Percentiles rank a stretch among this genome's conserved stretches.
These are phyloP conservation scores for Aspergillus melleus DNA, from an alignment of 2,329 filamentous ascomycete species.

Conservation along the genomic window DNA sequence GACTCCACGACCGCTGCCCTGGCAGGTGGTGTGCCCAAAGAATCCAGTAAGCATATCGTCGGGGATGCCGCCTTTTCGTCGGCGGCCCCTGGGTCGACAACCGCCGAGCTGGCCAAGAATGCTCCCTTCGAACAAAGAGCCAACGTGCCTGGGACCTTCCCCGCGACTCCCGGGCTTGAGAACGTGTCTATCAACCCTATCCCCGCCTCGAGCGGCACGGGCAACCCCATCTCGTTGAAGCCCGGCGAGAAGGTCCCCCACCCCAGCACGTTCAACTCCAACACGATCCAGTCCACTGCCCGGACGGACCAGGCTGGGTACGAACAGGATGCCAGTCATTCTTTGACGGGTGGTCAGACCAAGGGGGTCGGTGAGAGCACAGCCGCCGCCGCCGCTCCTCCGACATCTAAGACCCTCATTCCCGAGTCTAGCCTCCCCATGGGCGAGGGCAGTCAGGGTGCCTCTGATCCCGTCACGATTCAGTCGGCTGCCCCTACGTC, in stretches of 20 bases:
- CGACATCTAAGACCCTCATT: conserved; percentile 65
- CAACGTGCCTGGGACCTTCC: conserved; percentile 65
- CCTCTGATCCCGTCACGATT: conserved; percentile 54
- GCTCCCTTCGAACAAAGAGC: conserved; percentile 61
- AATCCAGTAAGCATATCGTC: conserved; percentile 23
- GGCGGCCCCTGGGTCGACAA: conserved; percentile 67
- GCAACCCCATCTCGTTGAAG: conserved; percentile 77
- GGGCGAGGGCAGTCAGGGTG: conserved; percentile 41
- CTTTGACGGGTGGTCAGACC: conserved; percentile 40
- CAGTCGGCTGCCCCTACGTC: conserved; percentile 52
- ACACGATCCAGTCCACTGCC: conserved; percentile 67
- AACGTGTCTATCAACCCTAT: conserved; percentile 56
- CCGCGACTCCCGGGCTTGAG: conserved; percentile 65
- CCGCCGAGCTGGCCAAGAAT: conserved; percentile 66
- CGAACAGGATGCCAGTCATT: conserved; percentile 65
- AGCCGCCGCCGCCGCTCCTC: conserved; percentile 46
- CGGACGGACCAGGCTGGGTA: conserved; percentile 81
- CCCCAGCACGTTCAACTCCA: conserved; percentile 60
- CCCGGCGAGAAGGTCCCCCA: conserved; percentile 82
- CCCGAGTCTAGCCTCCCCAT: conserved; percentile 82
- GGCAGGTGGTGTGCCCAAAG: conserved; percentile 36
- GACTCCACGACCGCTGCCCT: conserved; percentile 67
- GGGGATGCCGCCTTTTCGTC: conserved; percentile 59
- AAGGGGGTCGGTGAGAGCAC: conserved; percentile 40
- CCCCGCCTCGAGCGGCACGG: conserved; percentile 57